Evolutionary conservation across 371 early-diverging fungal genomes (phyloP).

Genomic region (Zychaea mexicana): DNA sequence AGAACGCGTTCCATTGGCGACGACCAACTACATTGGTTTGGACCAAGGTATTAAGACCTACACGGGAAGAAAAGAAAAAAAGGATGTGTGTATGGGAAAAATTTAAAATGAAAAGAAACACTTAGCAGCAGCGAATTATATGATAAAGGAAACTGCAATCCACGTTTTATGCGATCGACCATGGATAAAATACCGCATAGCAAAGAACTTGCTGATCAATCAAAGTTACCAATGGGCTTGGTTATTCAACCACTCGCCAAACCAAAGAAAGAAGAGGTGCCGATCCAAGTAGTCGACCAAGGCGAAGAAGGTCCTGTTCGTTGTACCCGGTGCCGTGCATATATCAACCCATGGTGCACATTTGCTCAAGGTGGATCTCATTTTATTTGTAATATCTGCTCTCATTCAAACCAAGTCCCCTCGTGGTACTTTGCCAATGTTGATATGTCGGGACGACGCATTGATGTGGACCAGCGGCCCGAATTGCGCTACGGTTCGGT

Average conservation of each 20-base stretch:
- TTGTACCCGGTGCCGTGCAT: constrained; percentile 92
- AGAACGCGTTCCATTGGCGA: constrained; percentile 79
- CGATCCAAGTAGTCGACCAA: constrained; percentile 86
- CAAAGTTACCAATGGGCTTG: constrained; percentile 87
- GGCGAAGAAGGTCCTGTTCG: constrained; percentile 91
- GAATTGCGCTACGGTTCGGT: constrained; percentile 90
- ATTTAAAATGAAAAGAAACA: background rate
- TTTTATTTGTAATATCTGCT: constrained; percentile 93
- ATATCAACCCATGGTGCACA: constrained; percentile 89
- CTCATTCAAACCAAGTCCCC: constrained; percentile 86
- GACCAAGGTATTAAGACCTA: constrained; percentile 96
- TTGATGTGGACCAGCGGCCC: constrained; percentile 86
- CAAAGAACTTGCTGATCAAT: constrained; percentile 79
- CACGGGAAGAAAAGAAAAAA: background rate
- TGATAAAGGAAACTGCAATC: constrained; percentile 82
- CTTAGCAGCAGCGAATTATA: background rate
- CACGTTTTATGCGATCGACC: constrained; percentile 90
- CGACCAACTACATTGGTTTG: constrained; percentile 83
- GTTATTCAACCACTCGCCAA: constrained; percentile 93
- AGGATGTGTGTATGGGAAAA: background rate
- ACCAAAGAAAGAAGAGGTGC: constrained; percentile 71
- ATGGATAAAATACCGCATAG: constrained; percentile 86
- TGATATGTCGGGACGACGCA: constrained; percentile 92
- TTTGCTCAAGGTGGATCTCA: constrained; percentile 91
- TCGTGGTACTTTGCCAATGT: constrained; percentile 92